phyloP scores from a whole-genome alignment of 2,329 filamentous ascomycete genomes.

The Talaromyces piceae region DNA sequence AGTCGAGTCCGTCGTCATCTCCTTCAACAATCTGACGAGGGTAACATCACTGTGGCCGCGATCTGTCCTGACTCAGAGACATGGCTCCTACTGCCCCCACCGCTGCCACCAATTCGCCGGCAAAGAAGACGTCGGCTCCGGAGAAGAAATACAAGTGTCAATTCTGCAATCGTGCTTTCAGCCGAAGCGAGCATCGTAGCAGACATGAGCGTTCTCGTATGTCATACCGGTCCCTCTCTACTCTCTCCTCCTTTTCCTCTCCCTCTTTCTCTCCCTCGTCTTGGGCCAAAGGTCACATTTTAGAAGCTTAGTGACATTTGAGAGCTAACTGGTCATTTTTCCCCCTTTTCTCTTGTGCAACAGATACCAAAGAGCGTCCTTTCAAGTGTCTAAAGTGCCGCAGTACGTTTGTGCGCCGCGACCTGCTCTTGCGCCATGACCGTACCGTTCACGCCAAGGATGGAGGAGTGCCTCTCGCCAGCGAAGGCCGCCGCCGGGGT shows the following conservation, averaged over 20 bases:
- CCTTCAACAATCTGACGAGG: slow-evolving; percentile 22
- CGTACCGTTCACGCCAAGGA: slow-evolving; percentile 98
- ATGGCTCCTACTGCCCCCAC: slow-evolving; percentile 47
- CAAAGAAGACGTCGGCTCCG: slow-evolving; percentile 75
- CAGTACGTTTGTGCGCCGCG: slow-evolving; percentile 95
- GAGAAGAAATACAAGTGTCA: slow-evolving; percentile 99
- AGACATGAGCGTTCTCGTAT: slow-evolving; percentile 96
- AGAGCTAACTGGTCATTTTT: no score
- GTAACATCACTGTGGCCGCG: slow-evolving; percentile 13
- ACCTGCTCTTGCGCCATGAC: slow-evolving; percentile 92
- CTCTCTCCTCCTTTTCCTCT: no score
- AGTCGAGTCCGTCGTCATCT: slow-evolving; percentile 17
- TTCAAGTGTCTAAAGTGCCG: slow-evolving; percentile 99
- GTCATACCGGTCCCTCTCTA: no score
- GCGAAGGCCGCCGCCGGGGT: slow-evolving; percentile 72
- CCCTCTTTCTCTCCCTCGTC: neutral
- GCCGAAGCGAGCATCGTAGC: slow-evolving; percentile 92
- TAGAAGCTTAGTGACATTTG: no score
- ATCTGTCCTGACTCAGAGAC: no score
- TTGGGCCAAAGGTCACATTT: no score
- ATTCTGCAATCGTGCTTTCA: slow-evolving; percentile 96
- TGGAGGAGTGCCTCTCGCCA: slow-evolving; percentile 85
- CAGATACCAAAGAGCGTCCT: slow-evolving; percentile 96
- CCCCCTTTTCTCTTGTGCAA: slow-evolving; percentile 1
- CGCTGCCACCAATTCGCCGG: slow-evolving; percentile 61